phyloP scores from a whole-genome alignment of 2,329 filamentous ascomycete genomes.

The Aspergillus uvarum region DNA sequence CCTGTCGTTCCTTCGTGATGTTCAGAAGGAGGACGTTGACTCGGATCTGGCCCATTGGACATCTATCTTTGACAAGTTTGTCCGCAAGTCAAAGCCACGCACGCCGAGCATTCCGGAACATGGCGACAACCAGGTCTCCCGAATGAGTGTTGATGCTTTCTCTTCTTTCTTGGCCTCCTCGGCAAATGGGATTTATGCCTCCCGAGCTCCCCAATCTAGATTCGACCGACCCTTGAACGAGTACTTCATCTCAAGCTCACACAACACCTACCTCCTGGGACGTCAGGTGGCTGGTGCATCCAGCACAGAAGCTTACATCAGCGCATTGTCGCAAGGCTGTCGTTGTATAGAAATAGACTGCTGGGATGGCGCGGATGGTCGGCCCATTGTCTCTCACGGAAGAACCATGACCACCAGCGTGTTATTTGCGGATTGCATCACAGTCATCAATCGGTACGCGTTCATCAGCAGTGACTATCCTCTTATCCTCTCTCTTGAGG shows the following conservation, averaged over 20 bases:
- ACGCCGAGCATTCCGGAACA: slow-evolving; percentile 46
- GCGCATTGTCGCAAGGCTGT: slow-evolving; percentile 81
- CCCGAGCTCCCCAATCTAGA: slow-evolving; percentile 59
- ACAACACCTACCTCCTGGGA: slow-evolving; percentile 95
- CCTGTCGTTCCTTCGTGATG: slow-evolving; percentile 67
- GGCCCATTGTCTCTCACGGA: slow-evolving; percentile 88
- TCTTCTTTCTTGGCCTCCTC: slow-evolving; percentile 73
- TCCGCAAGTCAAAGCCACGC: slow-evolving; percentile 58
- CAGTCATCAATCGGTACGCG: slow-evolving; percentile 90
- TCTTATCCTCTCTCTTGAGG: slow-evolving; percentile 90
- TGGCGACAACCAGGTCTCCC: slow-evolving; percentile 48
- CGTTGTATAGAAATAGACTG: slow-evolving; percentile 97
- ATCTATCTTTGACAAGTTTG: slow-evolving; percentile 68
- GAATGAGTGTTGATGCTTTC: slow-evolving; percentile 77
- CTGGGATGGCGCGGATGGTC: slow-evolving; percentile 88
- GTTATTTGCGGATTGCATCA: slow-evolving; percentile 86
- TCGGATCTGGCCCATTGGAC: slow-evolving; percentile 67
- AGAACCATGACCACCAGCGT: slow-evolving; percentile 85
- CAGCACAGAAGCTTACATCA: slow-evolving; percentile 93
- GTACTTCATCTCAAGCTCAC: slow-evolving; percentile 97
- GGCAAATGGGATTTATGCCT: slow-evolving; percentile 67
- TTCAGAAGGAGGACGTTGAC: slow-evolving; percentile 75
- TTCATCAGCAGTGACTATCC: slow-evolving; percentile 86
- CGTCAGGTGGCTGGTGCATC: slow-evolving; percentile 87
- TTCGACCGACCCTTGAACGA: slow-evolving; percentile 88